Base-by-base conservation (phyloP, 495 filamentous ascomycete species). In the Cercophora scortea region DNA sequence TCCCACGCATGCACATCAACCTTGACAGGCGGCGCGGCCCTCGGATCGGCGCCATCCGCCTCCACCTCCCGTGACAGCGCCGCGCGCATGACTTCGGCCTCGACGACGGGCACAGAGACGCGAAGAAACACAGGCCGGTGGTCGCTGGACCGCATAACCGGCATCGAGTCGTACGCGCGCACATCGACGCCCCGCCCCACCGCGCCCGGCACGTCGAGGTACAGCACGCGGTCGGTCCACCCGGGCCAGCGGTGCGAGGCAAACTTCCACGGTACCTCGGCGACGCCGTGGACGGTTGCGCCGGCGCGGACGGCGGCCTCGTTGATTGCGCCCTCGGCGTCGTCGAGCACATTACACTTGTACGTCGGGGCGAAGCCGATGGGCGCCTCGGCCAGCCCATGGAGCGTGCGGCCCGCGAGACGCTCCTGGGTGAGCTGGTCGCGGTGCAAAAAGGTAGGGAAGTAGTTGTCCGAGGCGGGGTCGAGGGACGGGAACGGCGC, bases 201-300 rank as follows among this genome's bases (percentile, higher is more conserved):
- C 72, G 79, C 82, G 11, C 64, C 51, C 6, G 84, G 81, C 11
- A 79, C 54, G n/a, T 84, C 79, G 12, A 89, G 74, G 61, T 81
- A 96, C 15, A 98, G 70, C 41, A 98, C 84, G 11, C 93, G 82
- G 66, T 98, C 93, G 55, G 89, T 94, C 92, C 93, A 98, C 61
- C 86, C 86, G 1, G 93, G 93, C 81, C 85, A 95, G 39, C 93
- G 83, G 61, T 88, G 83, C 42, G 67, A 71, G 19, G 89, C 83
- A 81, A 89, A 95, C 38, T 70, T 67, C 88, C 89, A 95, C 13
- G 76, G 69, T 10, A 81, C 71, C 42, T 67, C 66, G 19, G 66
- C 62, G 3, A 51, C 48, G 49, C 58, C 61, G 19, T 53, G 62
- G 0, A 19, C 13, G 9, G 9, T 46, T 18, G 32, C 35, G 13